These are phyloP conservation scores for Gossypium anomalum DNA, from an alignment of 345 rosid species.

Conservation along the genomic window DNA sequence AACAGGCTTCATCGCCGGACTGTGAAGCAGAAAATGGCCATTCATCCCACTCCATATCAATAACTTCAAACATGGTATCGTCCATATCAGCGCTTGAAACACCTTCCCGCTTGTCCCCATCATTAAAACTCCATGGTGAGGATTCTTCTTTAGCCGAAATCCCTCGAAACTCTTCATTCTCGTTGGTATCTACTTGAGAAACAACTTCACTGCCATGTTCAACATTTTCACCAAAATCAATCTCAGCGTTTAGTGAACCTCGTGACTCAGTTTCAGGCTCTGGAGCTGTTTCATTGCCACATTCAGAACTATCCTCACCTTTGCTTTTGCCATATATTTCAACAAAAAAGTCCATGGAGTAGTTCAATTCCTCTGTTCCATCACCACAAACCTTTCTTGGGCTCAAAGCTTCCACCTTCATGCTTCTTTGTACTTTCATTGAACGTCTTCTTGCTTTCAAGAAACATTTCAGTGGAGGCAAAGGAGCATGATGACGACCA, in stretches of 20 bases:
- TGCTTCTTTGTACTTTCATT: constrained; percentile 55
- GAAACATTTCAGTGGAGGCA: constrained; percentile 73
- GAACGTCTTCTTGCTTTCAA: constrained; percentile 55
- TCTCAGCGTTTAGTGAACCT: constrained; percentile 39
- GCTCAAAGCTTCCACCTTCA: constrained; percentile 34
- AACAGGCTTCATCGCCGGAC: constrained; percentile 18
- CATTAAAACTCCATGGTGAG: constrained; percentile 1
- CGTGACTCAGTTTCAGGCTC: constrained; percentile 24
- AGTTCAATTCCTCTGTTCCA: constrained; percentile 9
- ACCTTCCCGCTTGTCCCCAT: constrained; percentile 21
- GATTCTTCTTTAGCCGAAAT: constrained; percentile 19
- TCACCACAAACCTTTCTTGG: constrained; percentile 18
- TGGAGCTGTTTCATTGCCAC: constrained; percentile 7
- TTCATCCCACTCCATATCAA: constrained; percentile 53
- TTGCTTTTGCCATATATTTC: constrained; percentile 39
- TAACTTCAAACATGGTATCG: constrained; percentile 24
- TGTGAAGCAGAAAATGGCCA: constrained; percentile 20
- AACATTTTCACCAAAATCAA: constrained; percentile 24
- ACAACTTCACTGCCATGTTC: neutral
- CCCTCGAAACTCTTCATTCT: constrained; percentile 12
- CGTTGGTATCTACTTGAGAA: constrained; percentile 7
- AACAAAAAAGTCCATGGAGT: constrained; percentile 29
- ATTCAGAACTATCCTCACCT: constrained; percentile 16
- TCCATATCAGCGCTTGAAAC: constrained; percentile 19
- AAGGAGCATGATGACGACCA: constrained; percentile 67